Evolutionary conservation across 768 basidiomycete species (phyloP), one percentile per base, ranked within the genome.

Genomic region (Termitomyces sp.): DNA sequence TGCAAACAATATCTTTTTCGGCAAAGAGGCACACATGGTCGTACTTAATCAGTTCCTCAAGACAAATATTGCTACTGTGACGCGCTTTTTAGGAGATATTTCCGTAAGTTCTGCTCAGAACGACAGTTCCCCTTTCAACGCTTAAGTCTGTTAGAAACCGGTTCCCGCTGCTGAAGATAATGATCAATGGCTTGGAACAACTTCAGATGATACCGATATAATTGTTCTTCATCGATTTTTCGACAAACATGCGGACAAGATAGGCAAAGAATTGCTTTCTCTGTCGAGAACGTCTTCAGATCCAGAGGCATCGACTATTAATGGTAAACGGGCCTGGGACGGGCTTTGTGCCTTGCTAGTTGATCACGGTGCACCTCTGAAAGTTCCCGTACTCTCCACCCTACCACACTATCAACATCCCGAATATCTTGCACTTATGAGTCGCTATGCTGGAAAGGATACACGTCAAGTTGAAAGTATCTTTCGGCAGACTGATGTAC

Each of bases 1-100:
- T 31, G 94, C 94, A 20, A 98, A 97, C 72, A 96, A 97, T 63
- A 88, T 95, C 49, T 85, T 92, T 65, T 96, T 96, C 63, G 92
- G 90, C 12, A 94, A 94, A 69, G 94, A 96, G 64, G 82, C 85
- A 4, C 86, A 92, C 64, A 93, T 94, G 90, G 83, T 83, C 29
- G 76, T 81, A 34, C 69, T 95, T 57, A 95, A 95, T 68, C 76
- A 79, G 13, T 94, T 94, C 72, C 71, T 92, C 29, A 75, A 77
- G 57, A 79, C 75, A 10, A 88, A 91, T 53, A 88, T 92, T 52
- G 74, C 83, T 34, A 83, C 80, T 42, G 83, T 94, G 29, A 90
- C 89, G 2, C 78, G 84, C 39, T 94, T 88, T 72, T 71, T 94
- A 56, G 90, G 83, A 56, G 87, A 89, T 61, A 74, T 92, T 49